These are phyloP conservation scores for Megacollybia marginata DNA, from an alignment of 768 basidiomycete species.

Conservation along the genomic window DNA sequence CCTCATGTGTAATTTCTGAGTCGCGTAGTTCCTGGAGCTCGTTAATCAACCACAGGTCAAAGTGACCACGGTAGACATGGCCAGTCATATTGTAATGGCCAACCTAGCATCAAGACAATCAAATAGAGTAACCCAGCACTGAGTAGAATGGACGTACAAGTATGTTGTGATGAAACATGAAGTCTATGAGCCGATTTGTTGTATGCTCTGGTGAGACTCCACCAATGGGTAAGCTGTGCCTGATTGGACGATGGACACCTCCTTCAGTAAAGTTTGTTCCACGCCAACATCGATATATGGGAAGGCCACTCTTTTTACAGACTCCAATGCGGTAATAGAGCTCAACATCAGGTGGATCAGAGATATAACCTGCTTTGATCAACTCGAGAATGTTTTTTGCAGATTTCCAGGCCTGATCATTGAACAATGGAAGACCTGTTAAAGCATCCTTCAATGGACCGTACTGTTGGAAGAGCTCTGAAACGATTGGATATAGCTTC, in stretches of 20 bases:
- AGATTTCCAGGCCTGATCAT: constrained; percentile 4
- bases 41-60: too few relatives aligned
- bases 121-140: too few relatives aligned
- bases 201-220: constrained; percentile 3
- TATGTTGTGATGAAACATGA: constrained; percentile 4
- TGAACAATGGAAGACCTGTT: constrained; percentile 8
- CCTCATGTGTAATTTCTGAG: too few relatives aligned
- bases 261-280: constrained; percentile 12
- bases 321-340: constrained; percentile 3
- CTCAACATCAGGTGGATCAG: constrained; percentile 7
- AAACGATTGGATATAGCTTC: too few relatives aligned
- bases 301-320: constrained; percentile 2
- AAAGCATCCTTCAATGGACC: constrained; percentile 9
- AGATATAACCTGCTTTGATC: constrained; percentile 6
- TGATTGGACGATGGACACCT: constrained; percentile 6
- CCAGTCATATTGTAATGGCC: too few relatives aligned
- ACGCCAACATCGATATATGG: constrained; percentile 4
- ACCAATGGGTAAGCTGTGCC: not conserved
- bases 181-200: constrained; percentile 2
- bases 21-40: too few relatives aligned
- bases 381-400: constrained; percentile 5
- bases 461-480: constrained; percentile 4
- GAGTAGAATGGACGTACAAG: too few relatives aligned
- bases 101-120: too few relatives aligned
- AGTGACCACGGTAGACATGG: too few relatives aligned